Base-by-base conservation (phyloP, 495 filamentous ascomycete species). In the Aspergillus olivimuriae region DNA sequence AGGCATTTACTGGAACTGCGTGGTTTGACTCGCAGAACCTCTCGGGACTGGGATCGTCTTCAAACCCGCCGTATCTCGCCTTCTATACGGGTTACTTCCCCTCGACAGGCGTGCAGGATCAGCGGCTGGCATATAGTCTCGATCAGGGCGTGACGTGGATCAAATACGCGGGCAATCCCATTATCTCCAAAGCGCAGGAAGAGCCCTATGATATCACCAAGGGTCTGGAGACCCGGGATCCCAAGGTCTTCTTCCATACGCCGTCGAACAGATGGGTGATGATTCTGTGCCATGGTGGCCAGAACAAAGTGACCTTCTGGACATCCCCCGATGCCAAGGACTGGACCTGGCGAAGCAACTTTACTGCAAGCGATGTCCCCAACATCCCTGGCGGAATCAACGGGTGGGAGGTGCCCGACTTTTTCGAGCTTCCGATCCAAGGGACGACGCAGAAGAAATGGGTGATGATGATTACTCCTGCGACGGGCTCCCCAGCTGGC, bases 321-420 rank as follows among this genome's bases (percentile, higher is more conserved):
- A 37, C 45, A 3, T 47, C 45, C 11, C 1, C 28, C 1, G 38
- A 47, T 26, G 10, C 31, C 4, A 36, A 36, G 14, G 7, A 37
- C 14, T 47, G 45, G 45, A 47, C 45, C 12, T 47, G 45, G 45
- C 10, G 8, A 16, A 47, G 45, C n/a, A 31, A 47, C 15, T 19
- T 47, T 1, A 16, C 9, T 1, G 17, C 45, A 4, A 14, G 28
- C 22, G 4, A 30, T 2, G 22, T 47, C 12, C 8, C 4, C 4
- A 32, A 32, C 9, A 20, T 47, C 7, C 31, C 32, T 0, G 30
- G 30, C 0, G 32, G 22, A 17, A 37, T 37, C 15, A 47, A 18
- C 3, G 45, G 39, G 10, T 47, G 45, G 45, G 38, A 47, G 24
- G 45, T 47, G 22, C 45, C 45, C 3, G 45, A 47, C 14, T 26